A percentile compares a stretch with the other conserved stretches of the same genome.
These are phyloP conservation scores for Magnaporthiopsis rhizophila DNA, from an alignment of 2,329 filamentous ascomycete genomes.

Conservation along the genomic window DNA sequence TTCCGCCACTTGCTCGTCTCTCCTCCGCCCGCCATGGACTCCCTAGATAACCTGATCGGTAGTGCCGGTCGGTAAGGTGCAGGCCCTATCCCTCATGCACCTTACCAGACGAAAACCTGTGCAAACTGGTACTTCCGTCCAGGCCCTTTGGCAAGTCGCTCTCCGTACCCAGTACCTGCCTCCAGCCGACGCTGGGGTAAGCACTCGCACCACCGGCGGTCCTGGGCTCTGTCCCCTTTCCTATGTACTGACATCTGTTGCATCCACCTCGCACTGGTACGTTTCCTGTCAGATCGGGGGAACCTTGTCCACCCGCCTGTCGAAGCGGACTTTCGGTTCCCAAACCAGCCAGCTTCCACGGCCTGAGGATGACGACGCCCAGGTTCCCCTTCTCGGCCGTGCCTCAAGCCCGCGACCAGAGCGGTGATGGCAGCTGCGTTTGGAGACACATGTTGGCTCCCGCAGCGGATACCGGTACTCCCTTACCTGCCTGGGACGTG, in stretches of 20 bases:
- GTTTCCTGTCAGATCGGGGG: not conserved
- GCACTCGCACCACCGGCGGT: not conserved
- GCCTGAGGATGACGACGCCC: conserved; percentile 21
- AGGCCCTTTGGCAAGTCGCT: not conserved
- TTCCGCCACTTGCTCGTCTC: not conserved
- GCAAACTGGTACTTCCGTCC: too few species aligned
- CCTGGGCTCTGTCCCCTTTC: not conserved
- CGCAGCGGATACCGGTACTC: not conserved
- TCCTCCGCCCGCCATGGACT: not conserved
- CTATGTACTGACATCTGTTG: not conserved
- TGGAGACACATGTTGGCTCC: not conserved
- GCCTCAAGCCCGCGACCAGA: conserved; percentile 1
- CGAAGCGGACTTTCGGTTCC: not conserved
- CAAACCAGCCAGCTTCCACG: conserved; percentile 12
- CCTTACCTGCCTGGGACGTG: not conserved
- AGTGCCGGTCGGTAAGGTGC: not conserved
- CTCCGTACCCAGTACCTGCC: not conserved
- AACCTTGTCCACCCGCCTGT: not conserved
- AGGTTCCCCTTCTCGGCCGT: conserved; percentile 16
- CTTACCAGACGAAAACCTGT: too few species aligned
- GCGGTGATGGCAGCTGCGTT: conserved; percentile 9
- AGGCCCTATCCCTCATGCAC: too few species aligned
- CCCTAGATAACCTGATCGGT: not conserved
- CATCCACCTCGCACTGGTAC: not conserved
- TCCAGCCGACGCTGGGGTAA: not conserved